Evolutionary conservation across 495 filamentous ascomycete genomes (phyloP), one percentile per base, ranked within the genome.

Genomic region (Halenospora varia): DNA sequence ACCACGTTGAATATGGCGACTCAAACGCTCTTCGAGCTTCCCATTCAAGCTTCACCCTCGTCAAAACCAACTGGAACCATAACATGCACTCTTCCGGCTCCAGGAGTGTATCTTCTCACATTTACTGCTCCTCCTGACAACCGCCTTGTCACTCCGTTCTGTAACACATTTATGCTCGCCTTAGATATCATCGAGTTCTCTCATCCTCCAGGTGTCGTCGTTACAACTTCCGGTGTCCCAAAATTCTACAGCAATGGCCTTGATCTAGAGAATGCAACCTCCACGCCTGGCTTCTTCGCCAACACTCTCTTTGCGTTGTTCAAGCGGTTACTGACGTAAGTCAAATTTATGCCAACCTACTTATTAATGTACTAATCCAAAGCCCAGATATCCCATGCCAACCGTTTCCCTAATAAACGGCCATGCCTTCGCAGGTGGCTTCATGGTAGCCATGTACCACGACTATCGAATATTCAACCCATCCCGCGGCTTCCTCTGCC

Each of bases 201-300:
- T 10, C 80, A 84, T 58, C 77, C 80, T 0, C 82, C 80, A 25
- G 89, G 89, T 46, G 88, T 92, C 0, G 72, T 90, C 2, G 70
- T 93, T 24, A 92, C 89, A 0, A 93, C 89, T 4, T 84, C 79
- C 47, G 79, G 77, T 24, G 87, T 92, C 45, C 64, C 75, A 48
- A 93, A 92, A 66, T 93, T 93, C 76, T 93, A 88, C 72, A 85
- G 81, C 69, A 92, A 92, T 71, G 88, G 88, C 0, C 75, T 93
- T 9, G 88, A 93, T 67, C 75, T 88, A 17, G 75, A 81, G 13
- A 71, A 82, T 57, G 84, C 80, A 2, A 51, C 72, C 1, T 66
- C 69, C 18, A 77, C 73, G 0, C 67, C 74, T 10, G 72, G 73
- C 0, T 90, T 88, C 68, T 70, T 82, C 6, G 73, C 78, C 4